phyloP scores from a whole-genome alignment of 208 protist genomes.

The Crithidia acanthocephali region DNA sequence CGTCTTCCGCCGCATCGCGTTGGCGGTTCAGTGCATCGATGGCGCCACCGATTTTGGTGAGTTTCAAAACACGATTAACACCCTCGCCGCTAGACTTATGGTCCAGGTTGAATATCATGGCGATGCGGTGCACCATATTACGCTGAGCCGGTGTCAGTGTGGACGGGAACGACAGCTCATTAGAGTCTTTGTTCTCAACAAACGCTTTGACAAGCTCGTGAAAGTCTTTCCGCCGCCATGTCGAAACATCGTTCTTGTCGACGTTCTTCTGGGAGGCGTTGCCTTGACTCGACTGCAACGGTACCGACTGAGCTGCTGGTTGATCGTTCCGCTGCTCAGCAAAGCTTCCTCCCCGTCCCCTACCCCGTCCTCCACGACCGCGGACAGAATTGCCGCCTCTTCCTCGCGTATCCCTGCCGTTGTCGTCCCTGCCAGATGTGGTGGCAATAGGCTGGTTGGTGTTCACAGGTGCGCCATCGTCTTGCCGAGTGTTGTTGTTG shows the following conservation, averaged over 20 bases:
- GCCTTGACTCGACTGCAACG: neutral
- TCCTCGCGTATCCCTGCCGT: neutral
- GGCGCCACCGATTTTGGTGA: constrained; percentile 60
- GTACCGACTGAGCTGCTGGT: neutral
- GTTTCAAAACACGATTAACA: constrained; percentile 46
- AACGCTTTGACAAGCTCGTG: constrained; percentile 76
- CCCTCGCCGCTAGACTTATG: constrained; percentile 73
- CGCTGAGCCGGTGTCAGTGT: constrained; percentile 64
- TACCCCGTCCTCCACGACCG: constrained; percentile 1
- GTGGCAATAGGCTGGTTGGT: neutral
- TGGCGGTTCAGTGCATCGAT: constrained; percentile 37
- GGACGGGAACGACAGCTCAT: constrained; percentile 71
- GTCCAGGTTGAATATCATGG: constrained; percentile 65
- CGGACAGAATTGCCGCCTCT: neutral
- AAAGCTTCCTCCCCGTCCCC: neutral
- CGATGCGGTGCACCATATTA: constrained; percentile 71
- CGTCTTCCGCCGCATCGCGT: constrained; percentile 42
- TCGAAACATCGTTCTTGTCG: constrained; percentile 54
- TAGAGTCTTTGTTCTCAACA: constrained; percentile 60
- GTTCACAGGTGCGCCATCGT: neutral
- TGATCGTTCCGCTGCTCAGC: constrained; percentile 2
- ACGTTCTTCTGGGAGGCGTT: neutral
- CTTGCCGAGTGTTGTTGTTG: constrained; percentile 1
- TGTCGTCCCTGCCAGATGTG: neutral
- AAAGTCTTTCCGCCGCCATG: constrained; percentile 80